A percentile compares a stretch with the other conserved stretches of the same genome.
Conservation (phyloP, 2,329 filamentous ascomycete genomes). For the Raffaelea deltoideospora region DNA sequence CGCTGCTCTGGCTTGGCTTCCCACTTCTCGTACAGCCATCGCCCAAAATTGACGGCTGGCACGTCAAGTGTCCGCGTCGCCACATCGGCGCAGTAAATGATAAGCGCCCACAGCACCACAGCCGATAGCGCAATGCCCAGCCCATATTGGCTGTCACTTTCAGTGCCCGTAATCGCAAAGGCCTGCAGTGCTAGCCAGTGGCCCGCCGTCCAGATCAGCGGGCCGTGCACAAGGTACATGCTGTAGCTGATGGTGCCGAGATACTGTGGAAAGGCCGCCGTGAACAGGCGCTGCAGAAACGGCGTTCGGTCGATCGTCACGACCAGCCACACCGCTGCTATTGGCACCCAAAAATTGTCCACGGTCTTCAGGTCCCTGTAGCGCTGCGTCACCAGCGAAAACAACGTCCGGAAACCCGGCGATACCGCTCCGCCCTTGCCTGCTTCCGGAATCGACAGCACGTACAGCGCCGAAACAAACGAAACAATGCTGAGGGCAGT, state of each 20-base stretch:
- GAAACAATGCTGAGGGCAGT: not conserved
- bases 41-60: slow-evolving; percentile 39
- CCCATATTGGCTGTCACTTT: slow-evolving; percentile 26
- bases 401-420: slow-evolving; percentile 2
- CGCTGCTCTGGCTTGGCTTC: not conserved
- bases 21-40: slow-evolving; percentile 34
- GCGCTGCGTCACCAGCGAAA: slow-evolving; percentile 8
- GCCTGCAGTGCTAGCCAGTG: slow-evolving; percentile 15
- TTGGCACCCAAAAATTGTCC: slow-evolving; percentile 14
- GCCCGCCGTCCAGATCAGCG: slow-evolving; percentile 35
- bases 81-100: slow-evolving; percentile 39
- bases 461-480: not conserved
- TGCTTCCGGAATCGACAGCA: slow-evolving; percentile 10
- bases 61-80: slow-evolving; percentile 41
- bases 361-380: slow-evolving; percentile 6
- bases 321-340: slow-evolving; percentile 12
- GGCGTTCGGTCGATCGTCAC: slow-evolving; percentile 10
- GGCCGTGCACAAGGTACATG: slow-evolving; percentile 46
- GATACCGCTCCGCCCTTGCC: slow-evolving; percentile 6
- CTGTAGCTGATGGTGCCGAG: slow-evolving; percentile 45
- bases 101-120: slow-evolving; percentile 30
- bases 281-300: slow-evolving; percentile 15
- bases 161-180: slow-evolving; percentile 25
- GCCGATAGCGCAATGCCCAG: slow-evolving; percentile 30
- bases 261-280: slow-evolving; percentile 21